Conservation (phyloP, 2,329 filamentous ascomycete species). For the Aspergillus flavus region DNA sequence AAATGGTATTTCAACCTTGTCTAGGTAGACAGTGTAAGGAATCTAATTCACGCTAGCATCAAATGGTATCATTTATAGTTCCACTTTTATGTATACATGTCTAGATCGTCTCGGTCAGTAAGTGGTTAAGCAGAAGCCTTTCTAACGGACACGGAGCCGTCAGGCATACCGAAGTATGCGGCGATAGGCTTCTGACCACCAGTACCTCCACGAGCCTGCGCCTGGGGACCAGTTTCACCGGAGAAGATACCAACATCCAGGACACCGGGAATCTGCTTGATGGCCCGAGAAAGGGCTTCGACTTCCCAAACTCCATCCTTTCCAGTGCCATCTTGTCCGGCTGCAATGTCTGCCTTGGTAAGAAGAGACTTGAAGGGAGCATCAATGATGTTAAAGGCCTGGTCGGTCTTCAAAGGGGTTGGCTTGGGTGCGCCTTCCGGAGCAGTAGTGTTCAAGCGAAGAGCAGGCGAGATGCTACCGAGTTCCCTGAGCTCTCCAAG, state of each 20-base stretch:
- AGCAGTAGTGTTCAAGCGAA: constrained; percentile 69
- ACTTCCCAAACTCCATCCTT: constrained; percentile 78
- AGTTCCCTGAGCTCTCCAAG: constrained; percentile 71
- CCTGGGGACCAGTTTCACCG: constrained; percentile 75
- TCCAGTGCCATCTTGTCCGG: constrained; percentile 55
- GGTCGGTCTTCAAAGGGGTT: constrained; percentile 81
- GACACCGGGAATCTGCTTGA: constrained; percentile 83
- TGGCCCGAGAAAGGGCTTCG: constrained; percentile 68
- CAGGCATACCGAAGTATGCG: constrained; percentile 91
- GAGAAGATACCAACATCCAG: constrained; percentile 91
- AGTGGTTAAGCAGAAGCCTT: constrained; percentile 35
- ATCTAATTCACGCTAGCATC: constrained; percentile 16
- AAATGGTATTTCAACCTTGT: background rate
- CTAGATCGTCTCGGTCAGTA: background rate
- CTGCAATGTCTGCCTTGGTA: constrained; percentile 59
- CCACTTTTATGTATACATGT: constrained; percentile 8
- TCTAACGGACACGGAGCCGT: constrained; percentile 66
- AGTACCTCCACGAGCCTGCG: constrained; percentile 60
- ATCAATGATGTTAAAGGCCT: constrained; percentile 87
- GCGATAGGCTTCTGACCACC: constrained; percentile 89
- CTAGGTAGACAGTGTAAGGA: background rate
- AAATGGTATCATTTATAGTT: constrained; percentile 23
- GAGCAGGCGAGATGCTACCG: constrained; percentile 69
- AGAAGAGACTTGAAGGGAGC: constrained; percentile 80
- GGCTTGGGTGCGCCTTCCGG: constrained; percentile 61